Evolutionary conservation across 2,329 filamentous ascomycete species (phyloP).

Genomic region (Fusarium drepaniforme): DNA sequence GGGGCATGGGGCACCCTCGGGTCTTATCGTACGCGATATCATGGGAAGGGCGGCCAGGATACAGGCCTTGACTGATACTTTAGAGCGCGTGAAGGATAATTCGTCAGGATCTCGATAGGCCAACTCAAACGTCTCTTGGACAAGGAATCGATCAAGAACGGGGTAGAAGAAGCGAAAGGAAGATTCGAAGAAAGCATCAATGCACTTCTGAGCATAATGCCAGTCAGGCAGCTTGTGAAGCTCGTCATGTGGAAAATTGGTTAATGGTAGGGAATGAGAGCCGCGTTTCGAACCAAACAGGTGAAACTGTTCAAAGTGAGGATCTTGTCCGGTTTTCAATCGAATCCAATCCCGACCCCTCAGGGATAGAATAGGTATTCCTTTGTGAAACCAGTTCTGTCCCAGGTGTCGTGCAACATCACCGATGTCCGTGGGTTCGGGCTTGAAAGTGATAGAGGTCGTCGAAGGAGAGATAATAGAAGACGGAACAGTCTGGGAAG

Average conservation of each 20-base stretch:
- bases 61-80: constrained; percentile 7
- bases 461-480: background rate
- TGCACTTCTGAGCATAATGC: background rate
- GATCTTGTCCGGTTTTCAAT: constrained; percentile 12
- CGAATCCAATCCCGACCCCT: constrained; percentile 18
- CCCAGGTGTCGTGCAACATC: constrained; percentile 10
- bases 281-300: constrained; percentile 1
- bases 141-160: constrained; percentile 10
- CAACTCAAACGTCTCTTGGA: constrained; percentile 9
- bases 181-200: constrained; percentile 9
- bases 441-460: background rate
- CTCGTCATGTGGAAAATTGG: background rate
- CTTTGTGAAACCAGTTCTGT: constrained; percentile 21
- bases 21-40: background rate
- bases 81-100: background rate
- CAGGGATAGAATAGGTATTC: constrained; percentile 19
- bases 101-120: constrained; percentile 1
- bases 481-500: background rate
- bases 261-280: background rate
- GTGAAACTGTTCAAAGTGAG: constrained; percentile 2
- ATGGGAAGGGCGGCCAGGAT: constrained; percentile 12
- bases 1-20: background rate
- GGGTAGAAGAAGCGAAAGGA: constrained; percentile 8
- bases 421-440: background rate
- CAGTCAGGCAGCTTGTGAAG: constrained; percentile 6